Conservation (phyloP, 768 basidiomycete genomes). For the Tylopilus vinaceipallidus region DNA sequence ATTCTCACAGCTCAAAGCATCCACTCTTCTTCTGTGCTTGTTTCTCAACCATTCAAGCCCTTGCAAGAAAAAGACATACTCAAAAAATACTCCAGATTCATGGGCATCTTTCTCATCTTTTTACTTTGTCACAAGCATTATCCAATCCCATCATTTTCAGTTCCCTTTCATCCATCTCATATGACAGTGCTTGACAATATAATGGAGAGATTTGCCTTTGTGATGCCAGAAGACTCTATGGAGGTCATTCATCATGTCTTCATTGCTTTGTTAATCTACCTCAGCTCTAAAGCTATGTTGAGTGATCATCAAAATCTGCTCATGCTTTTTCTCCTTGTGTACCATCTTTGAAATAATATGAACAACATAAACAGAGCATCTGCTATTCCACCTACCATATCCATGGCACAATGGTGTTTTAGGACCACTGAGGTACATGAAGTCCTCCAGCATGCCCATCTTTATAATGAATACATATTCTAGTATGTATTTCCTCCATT, state of each 20-base stretch:
- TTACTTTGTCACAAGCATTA: not conserved
- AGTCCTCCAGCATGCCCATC: no score
- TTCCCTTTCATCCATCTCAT: not conserved
- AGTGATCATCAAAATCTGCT: not conserved
- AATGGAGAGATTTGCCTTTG: no score
- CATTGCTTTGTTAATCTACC: not conserved
- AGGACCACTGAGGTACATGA: no score
- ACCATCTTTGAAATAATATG: not conserved
- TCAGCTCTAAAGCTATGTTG: not conserved
- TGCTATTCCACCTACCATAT: not conserved
- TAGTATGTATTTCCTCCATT: no score
- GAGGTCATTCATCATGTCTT: not conserved
- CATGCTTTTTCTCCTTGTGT: not conserved
- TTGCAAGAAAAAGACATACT: not conserved
- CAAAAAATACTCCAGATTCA: not conserved
- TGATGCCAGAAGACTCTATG: no score
- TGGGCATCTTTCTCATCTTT: not conserved
- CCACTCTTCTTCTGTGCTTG: not conserved
- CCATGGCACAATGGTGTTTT: not conserved
- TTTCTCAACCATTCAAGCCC: not conserved
- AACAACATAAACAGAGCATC: not conserved
- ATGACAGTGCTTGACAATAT: no score
- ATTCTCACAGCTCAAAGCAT: not conserved
- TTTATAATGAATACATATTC: no score
- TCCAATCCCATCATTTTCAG: not conserved